Conservation (phyloP, 768 basidiomycete species). For the Pisolithus microcarpus region DNA sequence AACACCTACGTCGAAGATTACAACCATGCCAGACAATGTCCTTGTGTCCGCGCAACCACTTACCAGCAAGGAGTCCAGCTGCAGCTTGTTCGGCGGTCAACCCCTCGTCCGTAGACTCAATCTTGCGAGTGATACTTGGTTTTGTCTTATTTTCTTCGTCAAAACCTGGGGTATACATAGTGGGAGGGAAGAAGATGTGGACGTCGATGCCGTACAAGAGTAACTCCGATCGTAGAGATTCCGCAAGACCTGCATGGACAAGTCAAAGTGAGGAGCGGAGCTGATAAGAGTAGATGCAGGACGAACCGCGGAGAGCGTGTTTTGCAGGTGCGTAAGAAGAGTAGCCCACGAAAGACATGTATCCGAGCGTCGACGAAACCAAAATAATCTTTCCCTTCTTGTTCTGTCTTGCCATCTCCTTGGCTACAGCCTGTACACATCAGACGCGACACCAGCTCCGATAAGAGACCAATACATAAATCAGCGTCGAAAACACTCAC, state of each 20-base stretch:
- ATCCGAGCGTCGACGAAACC: constrained; percentile 66
- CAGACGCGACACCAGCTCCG: constrained; percentile 37
- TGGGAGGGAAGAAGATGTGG: constrained; percentile 77
- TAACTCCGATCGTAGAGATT: constrained; percentile 74
- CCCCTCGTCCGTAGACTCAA: constrained; percentile 69
- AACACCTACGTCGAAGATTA: constrained; percentile 42
- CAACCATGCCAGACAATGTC: neutral
- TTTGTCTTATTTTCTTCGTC: constrained; percentile 73
- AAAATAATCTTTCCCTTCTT: constrained; percentile 67
- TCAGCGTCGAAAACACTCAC: constrained; percentile 28
- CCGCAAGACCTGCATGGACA: constrained; percentile 59
- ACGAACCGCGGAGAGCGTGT: constrained; percentile 73
- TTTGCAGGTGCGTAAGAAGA: constrained; percentile 78
- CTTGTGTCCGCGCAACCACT: constrained; percentile 3
- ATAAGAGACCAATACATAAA: neutral
- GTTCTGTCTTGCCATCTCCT: constrained; percentile 52
- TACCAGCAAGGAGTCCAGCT: constrained; percentile 51
- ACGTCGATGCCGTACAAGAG: constrained; percentile 69
- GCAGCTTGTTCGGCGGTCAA: constrained; percentile 61
- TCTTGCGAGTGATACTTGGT: constrained; percentile 63
- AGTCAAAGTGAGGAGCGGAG: neutral
- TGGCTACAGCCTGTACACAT: constrained; percentile 50
- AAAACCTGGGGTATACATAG: constrained; percentile 73
- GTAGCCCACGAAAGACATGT: constrained; percentile 73
- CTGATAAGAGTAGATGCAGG: neutral